phyloP scores from a whole-genome alignment of 73 alveolate genomes.

The Paraurostyla sp. region DNA sequence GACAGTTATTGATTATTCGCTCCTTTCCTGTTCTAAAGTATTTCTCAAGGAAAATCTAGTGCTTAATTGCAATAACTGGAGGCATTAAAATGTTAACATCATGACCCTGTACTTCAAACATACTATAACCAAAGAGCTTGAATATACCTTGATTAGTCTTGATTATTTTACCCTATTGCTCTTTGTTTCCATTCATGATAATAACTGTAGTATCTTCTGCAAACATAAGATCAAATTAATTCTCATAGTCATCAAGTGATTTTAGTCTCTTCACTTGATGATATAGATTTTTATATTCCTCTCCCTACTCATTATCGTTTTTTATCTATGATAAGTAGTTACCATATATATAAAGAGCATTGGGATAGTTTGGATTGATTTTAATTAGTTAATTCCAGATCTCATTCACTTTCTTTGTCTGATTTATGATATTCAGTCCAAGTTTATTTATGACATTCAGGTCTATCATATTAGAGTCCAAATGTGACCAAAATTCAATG shows the following conservation, averaged over 20 bases:
- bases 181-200: conserved; percentile 59
- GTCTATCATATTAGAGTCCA: conserved; percentile 63
- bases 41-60: conserved; percentile 49
- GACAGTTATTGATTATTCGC: conserved; percentile 45
- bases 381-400: conserved; percentile 60
- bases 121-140: conserved; percentile 59
- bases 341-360: conserved; percentile 65
- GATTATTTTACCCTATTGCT: conserved; percentile 55
- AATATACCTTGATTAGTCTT: conserved; percentile 62
- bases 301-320: conserved; percentile 59
- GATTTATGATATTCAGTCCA: conserved; percentile 62
- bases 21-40: conserved; percentile 60
- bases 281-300: conserved; percentile 24
- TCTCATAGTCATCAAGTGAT: conserved; percentile 54
- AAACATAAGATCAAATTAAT: conserved; percentile 68
- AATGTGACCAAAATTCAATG: conserved; percentile 67
- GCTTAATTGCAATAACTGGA: conserved; percentile 57
- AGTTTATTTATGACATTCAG: conserved; percentile 59
- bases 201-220: conserved; percentile 67
- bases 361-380: conserved; percentile 65
- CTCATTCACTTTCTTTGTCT: conserved; percentile 49
- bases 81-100: conserved; percentile 69
- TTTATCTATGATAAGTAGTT: conserved; percentile 52
- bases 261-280: conserved; percentile 32
- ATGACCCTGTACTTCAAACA: conserved; percentile 67